phyloP scores from a whole-genome alignment of 306 rosid species.

The Prunus padus region DNA sequence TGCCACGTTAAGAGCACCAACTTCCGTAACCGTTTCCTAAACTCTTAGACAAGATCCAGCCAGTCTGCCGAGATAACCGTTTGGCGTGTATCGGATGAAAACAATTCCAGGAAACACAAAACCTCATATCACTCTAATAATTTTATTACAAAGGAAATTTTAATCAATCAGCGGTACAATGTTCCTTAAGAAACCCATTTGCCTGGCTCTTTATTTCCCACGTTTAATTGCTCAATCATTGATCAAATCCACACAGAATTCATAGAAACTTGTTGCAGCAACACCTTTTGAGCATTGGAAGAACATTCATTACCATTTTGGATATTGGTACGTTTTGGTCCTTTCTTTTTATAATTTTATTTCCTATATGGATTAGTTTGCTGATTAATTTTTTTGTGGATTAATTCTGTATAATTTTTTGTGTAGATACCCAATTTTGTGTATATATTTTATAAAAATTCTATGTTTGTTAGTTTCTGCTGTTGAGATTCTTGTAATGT shows the following conservation, averaged over 20 bases:
- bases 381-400: too few relatives aligned
- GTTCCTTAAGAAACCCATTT: neutral
- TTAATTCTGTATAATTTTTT: too few relatives aligned
- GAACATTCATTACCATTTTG: neutral
- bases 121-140: neutral
- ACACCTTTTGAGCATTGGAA: conserved; percentile 1
- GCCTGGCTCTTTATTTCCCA: neutral
- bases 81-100: conserved; percentile 26
- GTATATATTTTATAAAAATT: too few relatives aligned
- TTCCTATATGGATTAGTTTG: neutral
- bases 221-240: neutral
- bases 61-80: conserved; percentile 24
- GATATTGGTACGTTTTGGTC: neutral
- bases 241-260: neutral
- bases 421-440: too few relatives aligned
- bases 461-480: too few relatives aligned
- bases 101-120: neutral
- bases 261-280: neutral
- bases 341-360: neutral
- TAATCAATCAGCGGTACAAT: neutral
- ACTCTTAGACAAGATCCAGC: conserved; percentile 38
- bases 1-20: conserved; percentile 8
- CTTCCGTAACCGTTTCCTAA: conserved; percentile 27
- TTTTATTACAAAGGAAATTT: neutral
- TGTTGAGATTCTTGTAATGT: neutral